These are phyloP conservation scores for Boletus tomentosulus DNA, from an alignment of 768 basidiomycete species.

Conservation along the genomic window DNA sequence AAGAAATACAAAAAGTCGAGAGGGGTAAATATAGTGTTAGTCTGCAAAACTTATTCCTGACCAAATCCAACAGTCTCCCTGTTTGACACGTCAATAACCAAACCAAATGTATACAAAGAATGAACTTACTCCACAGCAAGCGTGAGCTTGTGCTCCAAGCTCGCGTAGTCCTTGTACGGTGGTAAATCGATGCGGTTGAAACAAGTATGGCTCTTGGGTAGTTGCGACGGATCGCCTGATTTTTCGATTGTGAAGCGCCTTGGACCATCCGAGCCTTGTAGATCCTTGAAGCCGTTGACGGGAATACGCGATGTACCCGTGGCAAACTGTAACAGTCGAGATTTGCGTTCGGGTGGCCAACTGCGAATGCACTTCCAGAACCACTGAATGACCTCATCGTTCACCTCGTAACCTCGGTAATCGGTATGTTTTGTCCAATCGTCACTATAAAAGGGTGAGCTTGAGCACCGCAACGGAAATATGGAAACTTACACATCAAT, in stretches of 20 bases:
- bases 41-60: constrained; percentile 60
- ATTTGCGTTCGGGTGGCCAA: constrained; percentile 99
- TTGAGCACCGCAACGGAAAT: background rate
- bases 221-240: constrained; percentile 91
- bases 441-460: constrained; percentile 46
- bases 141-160: constrained; percentile 91
- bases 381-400: constrained; percentile 97
- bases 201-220: constrained; percentile 96
- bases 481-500: constrained; percentile 81
- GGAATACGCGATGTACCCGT: constrained; percentile 97
- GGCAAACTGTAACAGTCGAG: constrained; percentile 91
- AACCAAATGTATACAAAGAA: constrained; percentile 3
- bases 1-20: background rate
- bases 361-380: constrained; percentile 99
- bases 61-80: constrained; percentile 95
- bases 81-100: constrained; percentile 13
- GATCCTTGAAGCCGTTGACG: constrained; percentile 97
- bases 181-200: constrained; percentile 97
- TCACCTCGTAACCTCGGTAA: constrained; percentile 93
- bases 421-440: constrained; percentile 99
- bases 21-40: constrained; percentile 7
- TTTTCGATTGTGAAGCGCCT: constrained; percentile 98
- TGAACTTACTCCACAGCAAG: constrained; percentile 84
- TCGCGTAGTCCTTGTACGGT: constrained; percentile 95
- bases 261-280: constrained; percentile 97